Evolutionary conservation across 441 rosid genomes (phyloP), one percentile per base, ranked within the genome.

Genomic region (Eruca vesicaria): DNA sequence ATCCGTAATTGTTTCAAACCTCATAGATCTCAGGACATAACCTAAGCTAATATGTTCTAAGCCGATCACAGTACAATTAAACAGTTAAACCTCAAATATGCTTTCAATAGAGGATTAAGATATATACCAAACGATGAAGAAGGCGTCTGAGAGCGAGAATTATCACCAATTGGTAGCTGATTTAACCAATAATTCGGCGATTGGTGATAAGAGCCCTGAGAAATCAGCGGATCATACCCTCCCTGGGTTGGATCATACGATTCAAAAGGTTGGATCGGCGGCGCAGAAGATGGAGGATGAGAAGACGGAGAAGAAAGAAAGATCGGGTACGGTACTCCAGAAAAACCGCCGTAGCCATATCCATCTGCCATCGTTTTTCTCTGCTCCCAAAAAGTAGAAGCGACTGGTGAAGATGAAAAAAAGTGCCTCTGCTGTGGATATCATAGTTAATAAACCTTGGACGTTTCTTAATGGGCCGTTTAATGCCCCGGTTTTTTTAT

Each of bases 101-200:
- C 9, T 45, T 50, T 7, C 18, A 8, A 31, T 35, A 38, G 33
- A 65, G 45, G 57, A 52, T 52, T 19, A 8, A 52, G 43, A 21
- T 2, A 12, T 48, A 55, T 73, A 78, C 78, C 81, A 62, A 56
- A 23, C 67, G 78, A 68, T 18, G 81, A 73, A 41, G 81, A 62
- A 41, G 78, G 68, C 0, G 71, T 15, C 45, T 63, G 78, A 63
- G 78, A 68, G 43, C 28, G 70, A 56, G 59, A 57, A 62, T 43
- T 32, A 2, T 63, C 78, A 45, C 11, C 66, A 33, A 16, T 62
- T 19, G 73, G 4, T 43, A 66, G 69, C 6, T 52, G 9, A 50
- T 50, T 60, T 20, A 62, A 56, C 81, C 71, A 78, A 55, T 63
- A 66, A 43, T 61, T 20, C 9, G 66, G 74, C 43, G 78, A 78